Conservation (phyloP, 495 filamentous ascomycete species). For the Daldinia grandis region DNA sequence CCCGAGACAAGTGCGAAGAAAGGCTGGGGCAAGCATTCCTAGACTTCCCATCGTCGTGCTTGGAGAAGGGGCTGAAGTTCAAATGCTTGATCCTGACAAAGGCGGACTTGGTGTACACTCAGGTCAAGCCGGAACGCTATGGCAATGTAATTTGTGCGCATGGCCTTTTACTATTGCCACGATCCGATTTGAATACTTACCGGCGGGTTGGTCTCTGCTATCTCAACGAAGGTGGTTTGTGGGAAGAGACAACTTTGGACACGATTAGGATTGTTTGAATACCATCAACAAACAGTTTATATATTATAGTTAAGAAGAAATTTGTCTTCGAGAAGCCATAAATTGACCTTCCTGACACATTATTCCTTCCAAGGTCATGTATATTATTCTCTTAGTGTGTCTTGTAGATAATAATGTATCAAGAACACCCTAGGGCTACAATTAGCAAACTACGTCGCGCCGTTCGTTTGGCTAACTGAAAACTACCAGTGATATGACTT, state of each 20-base stretch:
- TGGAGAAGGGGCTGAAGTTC: constrained; percentile 4
- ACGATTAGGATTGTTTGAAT: constrained; percentile 3
- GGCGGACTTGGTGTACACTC: constrained; percentile 1
- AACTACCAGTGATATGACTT: neutral
- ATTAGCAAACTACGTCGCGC: constrained; percentile 15
- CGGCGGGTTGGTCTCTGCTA: constrained; percentile 5
- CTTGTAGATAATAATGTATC: neutral
- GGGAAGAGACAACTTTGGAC: constrained; percentile 7
- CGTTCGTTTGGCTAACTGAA: neutral
- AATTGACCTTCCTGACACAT: neutral
- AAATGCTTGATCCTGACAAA: constrained; percentile 7
- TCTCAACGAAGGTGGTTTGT: constrained; percentile 10
- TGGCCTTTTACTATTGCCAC: constrained; percentile 3
- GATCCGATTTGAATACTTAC: neutral
- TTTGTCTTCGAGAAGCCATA: neutral
- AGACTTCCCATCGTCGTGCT: constrained; percentile 2
- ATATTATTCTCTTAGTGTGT: no score
- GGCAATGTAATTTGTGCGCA: neutral
- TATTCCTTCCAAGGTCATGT: neutral
- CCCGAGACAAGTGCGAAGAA: neutral
- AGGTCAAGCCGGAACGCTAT: constrained; percentile 4
- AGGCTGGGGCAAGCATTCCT: constrained; percentile 4
- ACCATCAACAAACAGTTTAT: neutral
- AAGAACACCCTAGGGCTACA: neutral
- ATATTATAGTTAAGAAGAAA: neutral